Conservation (phyloP, 108 stramenopile species). For the Mayamaea pseudoterrestris region DNA sequence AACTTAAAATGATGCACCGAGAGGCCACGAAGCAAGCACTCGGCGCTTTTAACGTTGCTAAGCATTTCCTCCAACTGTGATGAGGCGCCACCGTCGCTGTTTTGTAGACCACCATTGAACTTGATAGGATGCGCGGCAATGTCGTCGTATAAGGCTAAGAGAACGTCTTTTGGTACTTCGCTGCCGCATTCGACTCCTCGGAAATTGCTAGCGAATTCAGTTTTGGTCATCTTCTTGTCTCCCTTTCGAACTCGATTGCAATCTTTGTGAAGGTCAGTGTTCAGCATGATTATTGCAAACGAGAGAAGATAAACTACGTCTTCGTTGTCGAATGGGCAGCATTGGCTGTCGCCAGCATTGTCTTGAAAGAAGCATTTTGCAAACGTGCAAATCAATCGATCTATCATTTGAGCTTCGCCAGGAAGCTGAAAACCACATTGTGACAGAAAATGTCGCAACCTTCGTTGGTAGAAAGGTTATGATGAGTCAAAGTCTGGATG, state of each 20-base stretch:
- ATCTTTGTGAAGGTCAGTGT: conserved; percentile 92
- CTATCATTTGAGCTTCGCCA: conserved; percentile 95
- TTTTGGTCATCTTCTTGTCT: conserved; percentile 77
- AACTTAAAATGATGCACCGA: conserved; percentile 43
- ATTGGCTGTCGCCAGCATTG: conserved; percentile 69
- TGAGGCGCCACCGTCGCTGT: conserved; percentile 2
- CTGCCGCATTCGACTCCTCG: conserved; percentile 51
- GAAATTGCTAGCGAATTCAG: conserved; percentile 83
- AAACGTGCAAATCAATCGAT: conserved; percentile 82
- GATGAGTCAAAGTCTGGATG: background rate
- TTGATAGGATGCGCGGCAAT: conserved; percentile 64
- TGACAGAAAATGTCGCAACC: conserved; percentile 81
- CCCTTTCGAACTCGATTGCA: conserved; percentile 3
- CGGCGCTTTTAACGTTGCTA: conserved; percentile 46
- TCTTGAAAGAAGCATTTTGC: conserved; percentile 94
- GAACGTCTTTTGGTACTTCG: conserved; percentile 57
- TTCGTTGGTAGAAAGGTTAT: background rate
- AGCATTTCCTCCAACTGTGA: conserved; percentile 17
- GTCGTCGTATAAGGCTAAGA: conserved; percentile 64
- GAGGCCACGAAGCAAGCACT: conserved; percentile 65
- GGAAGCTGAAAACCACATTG: conserved; percentile 88
- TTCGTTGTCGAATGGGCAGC: conserved; percentile 79
- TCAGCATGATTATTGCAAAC: conserved; percentile 96
- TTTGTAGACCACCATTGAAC: conserved; percentile 9
- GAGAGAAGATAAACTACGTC: conserved; percentile 87